phyloP scores from a whole-genome alignment of 768 basidiomycete genomes.

The Russula olivacea region DNA sequence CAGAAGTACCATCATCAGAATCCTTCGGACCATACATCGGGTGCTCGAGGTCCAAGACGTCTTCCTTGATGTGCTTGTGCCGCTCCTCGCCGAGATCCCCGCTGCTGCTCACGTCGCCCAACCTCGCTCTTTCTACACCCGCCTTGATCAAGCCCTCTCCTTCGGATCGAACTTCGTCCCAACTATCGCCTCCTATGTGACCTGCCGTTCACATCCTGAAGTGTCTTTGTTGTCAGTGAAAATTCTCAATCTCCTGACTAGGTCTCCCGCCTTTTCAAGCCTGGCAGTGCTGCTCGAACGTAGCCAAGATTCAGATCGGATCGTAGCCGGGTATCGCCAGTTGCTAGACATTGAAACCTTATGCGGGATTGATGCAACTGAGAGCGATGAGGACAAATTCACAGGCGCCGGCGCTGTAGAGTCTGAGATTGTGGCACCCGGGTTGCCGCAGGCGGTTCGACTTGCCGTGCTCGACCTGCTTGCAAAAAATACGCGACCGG shows the following conservation, averaged over 20 bases:
- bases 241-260: conserved; percentile 62
- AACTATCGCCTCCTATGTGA: conserved; percentile 75
- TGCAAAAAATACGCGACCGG: conserved; percentile 63
- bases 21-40: conserved; percentile 75
- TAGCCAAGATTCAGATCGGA: conserved; percentile 78
- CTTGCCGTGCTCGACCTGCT: conserved; percentile 77
- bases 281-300: conserved; percentile 74
- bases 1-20: conserved; percentile 67
- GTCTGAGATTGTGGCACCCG: conserved; percentile 39
- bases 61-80: conserved; percentile 84
- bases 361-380: conserved; percentile 55
- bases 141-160: conserved; percentile 68
- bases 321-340: conserved; percentile 70
- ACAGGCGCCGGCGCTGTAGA: conserved; percentile 74
- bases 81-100: conserved; percentile 63
- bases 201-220: conserved; percentile 64
- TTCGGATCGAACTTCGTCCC: conserved; percentile 69
- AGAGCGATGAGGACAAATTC: conserved; percentile 51
- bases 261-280: conserved; percentile 61
- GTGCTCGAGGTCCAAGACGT: conserved; percentile 81
- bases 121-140: conserved; percentile 62
- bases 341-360: conserved; percentile 56
- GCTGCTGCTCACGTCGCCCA: conserved; percentile 51
- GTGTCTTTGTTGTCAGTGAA: conserved; percentile 72
- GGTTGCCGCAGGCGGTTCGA: conserved; percentile 63